Conservation (phyloP, 2,329 filamentous ascomycete species). For the Colletotrichum incanum region DNA sequence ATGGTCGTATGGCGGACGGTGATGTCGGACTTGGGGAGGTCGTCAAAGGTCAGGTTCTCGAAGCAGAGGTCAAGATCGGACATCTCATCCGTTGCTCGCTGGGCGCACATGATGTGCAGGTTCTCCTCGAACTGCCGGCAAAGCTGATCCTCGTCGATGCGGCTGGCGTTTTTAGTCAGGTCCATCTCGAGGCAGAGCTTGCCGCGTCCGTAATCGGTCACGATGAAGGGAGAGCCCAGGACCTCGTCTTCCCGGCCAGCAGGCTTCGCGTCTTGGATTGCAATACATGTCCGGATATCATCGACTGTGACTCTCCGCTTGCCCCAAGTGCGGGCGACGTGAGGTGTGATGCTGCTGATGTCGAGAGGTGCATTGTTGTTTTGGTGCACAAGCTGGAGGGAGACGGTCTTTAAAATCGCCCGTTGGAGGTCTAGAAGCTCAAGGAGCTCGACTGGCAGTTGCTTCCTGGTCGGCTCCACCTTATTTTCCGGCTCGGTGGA, state of each 20-base stretch:
- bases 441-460: slow-evolving; percentile 67
- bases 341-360: slow-evolving; percentile 72
- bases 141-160: slow-evolving; percentile 66
- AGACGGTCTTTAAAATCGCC: slow-evolving; percentile 78
- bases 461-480: slow-evolving; percentile 50
- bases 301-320: slow-evolving; percentile 77
- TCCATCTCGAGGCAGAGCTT: slow-evolving; percentile 74
- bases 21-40: slow-evolving; percentile 71
- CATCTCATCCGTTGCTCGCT: slow-evolving; percentile 50
- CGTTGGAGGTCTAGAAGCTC: slow-evolving; percentile 76
- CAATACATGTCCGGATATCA: slow-evolving; percentile 78
- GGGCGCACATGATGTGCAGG: slow-evolving; percentile 62
- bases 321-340: slow-evolving; percentile 79
- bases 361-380: slow-evolving; percentile 75
- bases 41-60: slow-evolving; percentile 50
- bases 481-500: slow-evolving; percentile 38
- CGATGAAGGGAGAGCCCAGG: slow-evolving; percentile 57
- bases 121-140: slow-evolving; percentile 70
- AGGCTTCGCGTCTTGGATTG: slow-evolving; percentile 68
- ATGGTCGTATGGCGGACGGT: slow-evolving; percentile 64
- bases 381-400: slow-evolving; percentile 80
- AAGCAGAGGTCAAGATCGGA: slow-evolving; percentile 65
- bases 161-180: slow-evolving; percentile 52
- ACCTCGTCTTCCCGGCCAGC: slow-evolving; percentile 45
- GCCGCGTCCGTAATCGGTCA: slow-evolving; percentile 68